Evolutionary conservation across 257 asterid genomes (phyloP).

Genomic region (Verbascum thapsus): DNA sequence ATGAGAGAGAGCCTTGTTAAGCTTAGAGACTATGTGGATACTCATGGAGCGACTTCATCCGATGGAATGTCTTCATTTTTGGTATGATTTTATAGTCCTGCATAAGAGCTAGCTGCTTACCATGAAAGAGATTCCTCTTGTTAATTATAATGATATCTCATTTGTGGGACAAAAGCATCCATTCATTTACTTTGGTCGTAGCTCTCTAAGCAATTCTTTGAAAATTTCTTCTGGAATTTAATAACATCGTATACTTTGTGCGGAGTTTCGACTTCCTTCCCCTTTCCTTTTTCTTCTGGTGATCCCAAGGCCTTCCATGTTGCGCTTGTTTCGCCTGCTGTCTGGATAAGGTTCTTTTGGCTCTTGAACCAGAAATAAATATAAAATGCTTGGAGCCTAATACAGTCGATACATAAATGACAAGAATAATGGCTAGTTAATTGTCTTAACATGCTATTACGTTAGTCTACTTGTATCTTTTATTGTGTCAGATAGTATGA

Average conservation of each 20-base stretch:
- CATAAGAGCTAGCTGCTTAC: slow-evolving; percentile 16
- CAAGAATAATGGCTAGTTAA: slow-evolving; percentile 3
- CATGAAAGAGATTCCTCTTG: neutral
- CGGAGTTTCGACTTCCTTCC: too few relatives aligned
- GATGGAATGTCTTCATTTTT: slow-evolving; percentile 95
- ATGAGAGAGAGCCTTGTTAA: slow-evolving; percentile 93
- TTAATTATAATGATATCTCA: neutral
- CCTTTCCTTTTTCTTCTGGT: too few relatives aligned
- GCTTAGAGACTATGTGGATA: slow-evolving; percentile 93
- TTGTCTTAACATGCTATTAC: neutral
- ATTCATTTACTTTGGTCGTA: neutral
- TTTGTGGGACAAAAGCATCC: slow-evolving; percentile 6
- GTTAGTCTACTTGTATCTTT: neutral
- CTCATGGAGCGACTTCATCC: slow-evolving; percentile 90
- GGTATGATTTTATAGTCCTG: slow-evolving; percentile 52
- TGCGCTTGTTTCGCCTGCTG: too few relatives aligned
- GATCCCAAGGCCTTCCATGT: too few relatives aligned
- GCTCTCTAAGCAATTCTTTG: neutral
- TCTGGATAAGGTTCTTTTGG: neutral
- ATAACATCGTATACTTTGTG: neutral
- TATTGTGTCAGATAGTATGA: neutral
- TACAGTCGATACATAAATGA: neutral
- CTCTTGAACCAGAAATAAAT: neutral
- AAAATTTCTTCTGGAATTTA: neutral
- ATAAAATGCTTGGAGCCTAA: neutral